A percentile compares a stretch with the other conserved stretches of the same genome.
phyloP scores from a whole-genome alignment of 2,329 filamentous ascomycete species.

The Fusarium bactridioides region DNA sequence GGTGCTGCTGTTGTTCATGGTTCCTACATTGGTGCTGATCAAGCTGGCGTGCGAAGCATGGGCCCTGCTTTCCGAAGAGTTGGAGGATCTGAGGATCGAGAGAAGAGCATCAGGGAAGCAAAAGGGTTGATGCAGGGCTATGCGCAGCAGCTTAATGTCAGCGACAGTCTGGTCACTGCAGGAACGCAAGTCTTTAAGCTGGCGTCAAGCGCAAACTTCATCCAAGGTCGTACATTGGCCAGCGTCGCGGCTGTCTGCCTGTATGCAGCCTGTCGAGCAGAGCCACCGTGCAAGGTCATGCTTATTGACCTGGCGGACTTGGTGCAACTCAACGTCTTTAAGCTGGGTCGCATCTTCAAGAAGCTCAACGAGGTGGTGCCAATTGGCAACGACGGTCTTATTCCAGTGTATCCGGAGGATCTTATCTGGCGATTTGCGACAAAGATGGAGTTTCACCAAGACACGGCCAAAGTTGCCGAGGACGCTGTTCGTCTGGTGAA shows the following conservation, averaged over 20 bases:
- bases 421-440: slow-evolving; percentile 90
- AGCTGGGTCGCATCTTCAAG: slow-evolving; percentile 89
- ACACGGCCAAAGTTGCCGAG: slow-evolving; percentile 83
- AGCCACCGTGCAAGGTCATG: slow-evolving; percentile 84
- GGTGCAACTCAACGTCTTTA: slow-evolving; percentile 85
- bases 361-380: slow-evolving; percentile 76
- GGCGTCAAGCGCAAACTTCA: slow-evolving; percentile 77
- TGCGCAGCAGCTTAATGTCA: slow-evolving; percentile 65
- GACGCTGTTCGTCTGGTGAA: slow-evolving; percentile 88
- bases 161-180: slow-evolving; percentile 68
- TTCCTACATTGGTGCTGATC: slow-evolving; percentile 84
- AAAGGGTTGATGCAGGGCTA: slow-evolving; percentile 68
- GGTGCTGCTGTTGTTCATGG: slow-evolving; percentile 92
- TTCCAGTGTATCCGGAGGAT: slow-evolving; percentile 84
- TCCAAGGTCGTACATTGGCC: slow-evolving; percentile 84
- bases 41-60: slow-evolving; percentile 77
- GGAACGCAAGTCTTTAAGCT: slow-evolving; percentile 80
- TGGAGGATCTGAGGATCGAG: slow-evolving; percentile 65
- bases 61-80: slow-evolving; percentile 69
- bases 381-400: slow-evolving; percentile 69
- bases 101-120: slow-evolving; percentile 67
- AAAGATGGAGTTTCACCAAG: slow-evolving; percentile 87
- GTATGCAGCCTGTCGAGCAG: slow-evolving; percentile 85
- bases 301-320: slow-evolving; percentile 95
- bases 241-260: slow-evolving; percentile 91